Conservation (phyloP, 345 rosid species). For the Pugionium dolabratum region DNA sequence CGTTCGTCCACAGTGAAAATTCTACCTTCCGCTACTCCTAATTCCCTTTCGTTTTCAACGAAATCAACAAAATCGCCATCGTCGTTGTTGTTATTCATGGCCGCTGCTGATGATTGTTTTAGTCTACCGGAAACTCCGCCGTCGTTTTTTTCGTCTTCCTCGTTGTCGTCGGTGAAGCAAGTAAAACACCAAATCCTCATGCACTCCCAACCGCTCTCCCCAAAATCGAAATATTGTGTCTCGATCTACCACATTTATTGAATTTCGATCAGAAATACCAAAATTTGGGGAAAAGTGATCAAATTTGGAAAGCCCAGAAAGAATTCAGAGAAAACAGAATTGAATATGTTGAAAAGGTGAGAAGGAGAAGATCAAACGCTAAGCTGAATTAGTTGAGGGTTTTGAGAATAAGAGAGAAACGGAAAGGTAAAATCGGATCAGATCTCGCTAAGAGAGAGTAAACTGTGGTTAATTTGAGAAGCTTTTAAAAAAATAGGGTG, state of each 20-base stretch:
- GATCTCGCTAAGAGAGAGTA: slow-evolving; percentile 26
- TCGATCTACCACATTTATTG: slow-evolving; percentile 56
- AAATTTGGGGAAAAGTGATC: slow-evolving; percentile 23
- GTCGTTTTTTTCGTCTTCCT: slow-evolving; percentile 43
- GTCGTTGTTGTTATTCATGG: slow-evolving; percentile 44
- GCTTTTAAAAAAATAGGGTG: background rate
- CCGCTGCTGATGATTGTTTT: slow-evolving; percentile 23
- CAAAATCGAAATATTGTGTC: slow-evolving; percentile 48
- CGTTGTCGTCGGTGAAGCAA: slow-evolving; percentile 54
- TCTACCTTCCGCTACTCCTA: slow-evolving; percentile 27
- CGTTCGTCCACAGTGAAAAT: slow-evolving; percentile 17
- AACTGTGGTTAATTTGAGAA: slow-evolving; percentile 1
- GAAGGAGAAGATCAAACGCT: slow-evolving; percentile 6
- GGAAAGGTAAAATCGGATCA: slow-evolving; percentile 24
- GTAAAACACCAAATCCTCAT: slow-evolving; percentile 90
- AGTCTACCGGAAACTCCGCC: slow-evolving; percentile 21
- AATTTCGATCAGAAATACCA: background rate
- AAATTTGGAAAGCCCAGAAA: slow-evolving; percentile 17
- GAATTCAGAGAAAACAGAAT: slow-evolving; percentile 14
- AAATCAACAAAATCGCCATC: slow-evolving; percentile 39
- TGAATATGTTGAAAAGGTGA: background rate
- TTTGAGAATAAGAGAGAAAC: slow-evolving; percentile 20
- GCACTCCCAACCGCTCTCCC: slow-evolving; percentile 45
- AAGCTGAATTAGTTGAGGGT: slow-evolving; percentile 34
- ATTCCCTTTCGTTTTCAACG: slow-evolving; percentile 38